Evolutionary conservation across 805 yeast genomes (phyloP).

Genomic region (Sugiyamaella americana): DNA sequence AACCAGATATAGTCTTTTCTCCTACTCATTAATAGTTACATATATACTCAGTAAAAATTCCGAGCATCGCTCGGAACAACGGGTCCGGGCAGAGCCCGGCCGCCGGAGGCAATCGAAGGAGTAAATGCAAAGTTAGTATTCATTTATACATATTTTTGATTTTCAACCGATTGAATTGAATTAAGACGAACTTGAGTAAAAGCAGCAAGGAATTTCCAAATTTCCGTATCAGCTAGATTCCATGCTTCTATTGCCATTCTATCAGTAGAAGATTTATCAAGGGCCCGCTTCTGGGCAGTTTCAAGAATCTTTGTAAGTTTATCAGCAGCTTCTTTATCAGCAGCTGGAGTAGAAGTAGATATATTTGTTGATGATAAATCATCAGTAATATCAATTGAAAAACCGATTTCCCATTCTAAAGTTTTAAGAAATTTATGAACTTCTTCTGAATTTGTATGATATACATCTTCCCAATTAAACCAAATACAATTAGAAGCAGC

Average conservation of each 20-base stretch:
- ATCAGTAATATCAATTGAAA: conserved; percentile 2
- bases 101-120: too few relatives aligned
- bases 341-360: not conserved
- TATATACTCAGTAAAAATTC: too few relatives aligned
- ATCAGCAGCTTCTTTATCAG: not conserved
- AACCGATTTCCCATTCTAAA: conserved; percentile 20
- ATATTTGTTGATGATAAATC: not conserved
- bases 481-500: conserved; percentile 15
- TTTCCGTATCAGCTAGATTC: conserved; percentile 21
- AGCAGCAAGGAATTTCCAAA: conserved; percentile 18
- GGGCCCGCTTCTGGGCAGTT: not conserved
- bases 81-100: too few relatives aligned
- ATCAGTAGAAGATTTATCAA: conserved; percentile 4
- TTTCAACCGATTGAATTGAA: not conserved
- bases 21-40: too few relatives aligned
- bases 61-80: too few relatives aligned
- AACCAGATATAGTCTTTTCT: too few relatives aligned
- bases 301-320: not conserved
- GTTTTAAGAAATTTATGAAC: conserved; percentile 3
- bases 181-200: not conserved
- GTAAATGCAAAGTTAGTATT: too few relatives aligned
- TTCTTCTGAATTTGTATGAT: not conserved
- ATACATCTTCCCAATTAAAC: conserved; percentile 17
- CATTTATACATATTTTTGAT: too few relatives aligned
- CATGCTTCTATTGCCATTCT: conserved; percentile 15